Base-by-base conservation (phyloP, 306 rosid genomes). In the Cucurbita argyrosperma region DNA sequence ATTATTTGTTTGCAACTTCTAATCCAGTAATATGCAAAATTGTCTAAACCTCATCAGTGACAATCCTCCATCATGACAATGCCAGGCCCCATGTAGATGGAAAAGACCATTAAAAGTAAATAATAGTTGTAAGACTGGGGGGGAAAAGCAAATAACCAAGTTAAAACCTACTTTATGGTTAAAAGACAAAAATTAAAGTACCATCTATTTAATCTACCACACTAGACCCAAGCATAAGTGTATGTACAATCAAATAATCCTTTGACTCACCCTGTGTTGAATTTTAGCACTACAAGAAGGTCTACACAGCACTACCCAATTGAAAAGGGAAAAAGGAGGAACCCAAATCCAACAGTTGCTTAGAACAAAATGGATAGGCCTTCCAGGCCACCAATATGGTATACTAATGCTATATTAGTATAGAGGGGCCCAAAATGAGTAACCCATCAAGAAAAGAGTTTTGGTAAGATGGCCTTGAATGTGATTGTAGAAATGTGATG, bases 101-200 rank as follows among this genome's bases (percentile, higher is more conserved):
- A 47, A 68, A 49, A 51, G 30, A 70, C 74, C 46, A 51, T 8
- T 14, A 8, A 70, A 69, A 50, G 56, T 14, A 15, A 5, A 50
- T 35, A 60, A 35, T 46, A 51, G 56, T 35, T 35, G 40, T 21
- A 49, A 15, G 15, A 16, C 47, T 23, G 46, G 59, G 52, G n/a
- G 62, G 30, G 5, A 7, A 47, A 70, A 10, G 74, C 60, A 23
- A 69, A 69, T 50, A 16, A 51, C 30, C 74, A 11, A 49, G 58
- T 50, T 47, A 23, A 12, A 69, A 51, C 74, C 74, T 51, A 52
- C 74, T 50, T 49, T 70, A 51, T 35, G 74, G 74, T 70, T 13
- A 23, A 49, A 30, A 51, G 47, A 30, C 59, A 14, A 70, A 30
- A 53, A 70, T 30, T 50, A 70, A 16, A 50, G 46, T 30, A 30